These are phyloP conservation scores for Debaryomycetaceae sp. DNA, from an alignment of 1,139 yeast species.

Conservation along the genomic window DNA sequence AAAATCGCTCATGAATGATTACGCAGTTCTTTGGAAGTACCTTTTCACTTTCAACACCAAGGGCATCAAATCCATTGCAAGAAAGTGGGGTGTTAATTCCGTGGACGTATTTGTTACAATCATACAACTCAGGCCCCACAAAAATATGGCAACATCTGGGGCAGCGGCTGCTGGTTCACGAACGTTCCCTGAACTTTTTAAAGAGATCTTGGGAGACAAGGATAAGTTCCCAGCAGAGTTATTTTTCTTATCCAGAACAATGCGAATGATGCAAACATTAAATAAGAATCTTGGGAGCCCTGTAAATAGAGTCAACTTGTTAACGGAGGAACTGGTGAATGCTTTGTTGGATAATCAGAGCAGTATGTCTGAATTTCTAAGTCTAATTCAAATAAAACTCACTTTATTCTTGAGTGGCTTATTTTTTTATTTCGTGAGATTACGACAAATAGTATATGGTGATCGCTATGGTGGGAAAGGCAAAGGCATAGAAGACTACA, in stretches of 20 bases:
- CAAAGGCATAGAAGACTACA: slow-evolving; percentile 46
- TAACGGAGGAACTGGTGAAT: slow-evolving; percentile 53
- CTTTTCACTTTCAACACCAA: slow-evolving; percentile 51
- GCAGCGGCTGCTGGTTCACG: slow-evolving; percentile 17
- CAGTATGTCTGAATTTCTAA: slow-evolving; percentile 18
- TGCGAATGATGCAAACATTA: slow-evolving; percentile 70
- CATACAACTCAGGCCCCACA: slow-evolving; percentile 49
- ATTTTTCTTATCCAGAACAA: slow-evolving; percentile 63
- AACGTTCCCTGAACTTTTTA: slow-evolving; percentile 18
- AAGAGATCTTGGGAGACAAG: slow-evolving; percentile 55
- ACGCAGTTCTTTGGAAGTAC: slow-evolving; percentile 61
- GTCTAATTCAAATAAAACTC: slow-evolving; percentile 30
- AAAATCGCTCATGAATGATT: slow-evolving; percentile 51
- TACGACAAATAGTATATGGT: slow-evolving; percentile 35
- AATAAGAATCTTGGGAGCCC: slow-evolving; percentile 70
- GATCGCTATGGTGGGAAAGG: slow-evolving; percentile 31
- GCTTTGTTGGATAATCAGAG: slow-evolving; percentile 13
- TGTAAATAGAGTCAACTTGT: slow-evolving; percentile 62
- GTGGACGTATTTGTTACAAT: slow-evolving; percentile 63
- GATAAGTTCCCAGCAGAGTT: slow-evolving; percentile 65
- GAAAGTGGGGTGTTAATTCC: slow-evolving; percentile 70
- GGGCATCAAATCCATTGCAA: slow-evolving; percentile 49
- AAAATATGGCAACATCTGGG: slow-evolving; percentile 17
- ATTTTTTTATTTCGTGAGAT: slow-evolving; percentile 36
- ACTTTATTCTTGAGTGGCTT: slow-evolving; percentile 42